Evolutionary conservation across 306 rosid species (phyloP).

Genomic region (Corylus heterophylla): DNA sequence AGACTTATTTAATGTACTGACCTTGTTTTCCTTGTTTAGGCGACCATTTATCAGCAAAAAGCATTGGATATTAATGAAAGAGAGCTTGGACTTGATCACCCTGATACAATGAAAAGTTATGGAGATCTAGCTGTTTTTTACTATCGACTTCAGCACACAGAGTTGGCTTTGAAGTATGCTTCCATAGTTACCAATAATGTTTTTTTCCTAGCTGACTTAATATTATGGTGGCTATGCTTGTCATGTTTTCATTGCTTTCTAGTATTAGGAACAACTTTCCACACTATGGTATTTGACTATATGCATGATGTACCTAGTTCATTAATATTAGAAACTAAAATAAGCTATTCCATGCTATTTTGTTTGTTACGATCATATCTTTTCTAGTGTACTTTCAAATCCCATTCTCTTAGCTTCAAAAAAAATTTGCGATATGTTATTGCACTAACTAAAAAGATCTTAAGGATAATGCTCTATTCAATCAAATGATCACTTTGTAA

Average conservation of each 20-base stretch:
- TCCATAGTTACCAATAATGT: conserved; percentile 19
- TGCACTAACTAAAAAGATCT: not conserved
- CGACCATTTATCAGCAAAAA: conserved; percentile 96
- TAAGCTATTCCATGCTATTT: not conserved
- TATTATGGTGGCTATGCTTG: conserved; percentile 13
- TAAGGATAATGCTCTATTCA: not conserved
- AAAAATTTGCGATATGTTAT: not conserved
- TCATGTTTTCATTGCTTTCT: conserved; percentile 11
- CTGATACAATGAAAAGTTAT: conserved; percentile 98
- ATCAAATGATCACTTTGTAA: not conserved
- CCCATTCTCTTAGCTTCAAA: not conserved
- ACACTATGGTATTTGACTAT: not conserved
- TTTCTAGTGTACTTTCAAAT: not conserved
- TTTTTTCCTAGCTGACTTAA: conserved; percentile 9
- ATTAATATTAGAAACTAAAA: not conserved
- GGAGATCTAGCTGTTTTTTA: conserved; percentile 99
- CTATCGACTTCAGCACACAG: conserved; percentile 98
- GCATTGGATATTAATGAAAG: conserved; percentile 97
- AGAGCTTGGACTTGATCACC: conserved; percentile 99
- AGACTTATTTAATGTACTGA: conserved; percentile 9
- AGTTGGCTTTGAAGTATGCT: conserved; percentile 91
- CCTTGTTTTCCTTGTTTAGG: conserved; percentile 48
- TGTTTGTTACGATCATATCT: not conserved
- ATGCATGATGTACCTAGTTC: not conserved
- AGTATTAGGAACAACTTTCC: not conserved